These are phyloP conservation scores for Eucalyptus sp. DNA, from an alignment of 345 rosid genomes.

Conservation along the genomic window DNA sequence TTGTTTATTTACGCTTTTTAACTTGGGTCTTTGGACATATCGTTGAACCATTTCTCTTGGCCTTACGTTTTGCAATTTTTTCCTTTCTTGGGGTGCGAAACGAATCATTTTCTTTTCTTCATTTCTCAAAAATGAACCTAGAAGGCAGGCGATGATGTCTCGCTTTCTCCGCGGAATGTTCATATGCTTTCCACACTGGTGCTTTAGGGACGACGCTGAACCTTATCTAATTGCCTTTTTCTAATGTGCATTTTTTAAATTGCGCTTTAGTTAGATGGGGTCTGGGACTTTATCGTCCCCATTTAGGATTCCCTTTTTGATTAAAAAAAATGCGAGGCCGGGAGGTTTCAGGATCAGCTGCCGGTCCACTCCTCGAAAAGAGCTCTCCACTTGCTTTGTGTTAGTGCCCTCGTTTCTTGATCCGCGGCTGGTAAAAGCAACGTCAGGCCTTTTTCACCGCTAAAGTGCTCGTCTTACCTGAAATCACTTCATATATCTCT, in stretches of 20 bases:
- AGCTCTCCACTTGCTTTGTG: background rate
- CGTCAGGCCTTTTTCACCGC: background rate
- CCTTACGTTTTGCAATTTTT: background rate
- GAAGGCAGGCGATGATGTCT: background rate
- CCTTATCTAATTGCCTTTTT: background rate
- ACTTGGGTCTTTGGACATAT: background rate
- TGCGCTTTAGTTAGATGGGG: background rate
- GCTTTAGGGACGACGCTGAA: background rate
- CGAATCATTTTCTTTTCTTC: background rate
- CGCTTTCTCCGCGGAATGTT: background rate
- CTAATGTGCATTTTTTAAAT: background rate
- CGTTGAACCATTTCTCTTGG: background rate
- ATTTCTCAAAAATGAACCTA: background rate
- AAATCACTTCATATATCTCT: background rate
- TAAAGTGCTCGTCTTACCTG: background rate
- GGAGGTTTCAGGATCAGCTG: background rate
- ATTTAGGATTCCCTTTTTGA: background rate
- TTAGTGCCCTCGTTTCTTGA: background rate
- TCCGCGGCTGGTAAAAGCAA: background rate
- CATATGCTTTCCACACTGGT: background rate
- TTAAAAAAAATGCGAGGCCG: background rate
- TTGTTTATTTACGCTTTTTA: background rate
- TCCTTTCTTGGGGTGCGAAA: background rate
- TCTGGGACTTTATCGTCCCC: background rate
- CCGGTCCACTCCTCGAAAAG: background rate